Percentiles rank a stretch among this genome's conserved stretches.
Conservation (phyloP, 306 rosid genomes). For the Oemleria cerasiformis region DNA sequence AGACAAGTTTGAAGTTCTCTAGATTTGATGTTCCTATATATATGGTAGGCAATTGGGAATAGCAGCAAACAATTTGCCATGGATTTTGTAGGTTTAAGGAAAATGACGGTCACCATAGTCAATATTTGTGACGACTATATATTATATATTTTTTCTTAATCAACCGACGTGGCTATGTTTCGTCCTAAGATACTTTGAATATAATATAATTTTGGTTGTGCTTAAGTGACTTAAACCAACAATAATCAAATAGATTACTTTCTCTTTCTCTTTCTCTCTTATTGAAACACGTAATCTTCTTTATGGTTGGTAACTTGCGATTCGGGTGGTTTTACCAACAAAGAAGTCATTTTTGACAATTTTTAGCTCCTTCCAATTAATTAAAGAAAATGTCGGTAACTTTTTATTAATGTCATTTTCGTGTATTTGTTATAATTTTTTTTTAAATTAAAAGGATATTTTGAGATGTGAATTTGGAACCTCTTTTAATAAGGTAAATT, state of each 20-base stretch:
- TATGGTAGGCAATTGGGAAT: too few species aligned
- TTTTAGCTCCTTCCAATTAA: neutral
- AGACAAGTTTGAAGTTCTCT: conserved; percentile 4
- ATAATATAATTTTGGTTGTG: neutral
- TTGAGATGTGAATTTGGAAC: too few species aligned
- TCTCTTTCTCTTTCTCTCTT: neutral
- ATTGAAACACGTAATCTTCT: neutral
- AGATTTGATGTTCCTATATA: too few species aligned
- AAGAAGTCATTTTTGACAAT: too few species aligned
- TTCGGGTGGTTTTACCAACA: too few species aligned
- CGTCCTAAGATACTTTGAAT: conserved; percentile 16
- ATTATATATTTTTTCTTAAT: neutral
- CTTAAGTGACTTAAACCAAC: neutral
- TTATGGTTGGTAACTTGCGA: too few species aligned
- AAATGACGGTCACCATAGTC: conserved; percentile 12
- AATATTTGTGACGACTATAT: conserved; percentile 23
- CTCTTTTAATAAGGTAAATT: too few species aligned
- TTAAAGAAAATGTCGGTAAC: neutral
- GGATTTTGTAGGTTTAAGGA: neutral
- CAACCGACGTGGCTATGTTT: conserved; percentile 10
- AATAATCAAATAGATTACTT: neutral
- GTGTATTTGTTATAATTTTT: too few species aligned
- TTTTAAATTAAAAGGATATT: too few species aligned
- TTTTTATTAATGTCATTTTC: neutral
- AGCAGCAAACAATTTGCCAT: too few species aligned